Percentiles rank a stretch among this genome's conserved stretches.
These are phyloP conservation scores for Cutaneotrichosporon dermatis DNA, from an alignment of 1,284 basidiomycete species.

Conservation along the genomic window DNA sequence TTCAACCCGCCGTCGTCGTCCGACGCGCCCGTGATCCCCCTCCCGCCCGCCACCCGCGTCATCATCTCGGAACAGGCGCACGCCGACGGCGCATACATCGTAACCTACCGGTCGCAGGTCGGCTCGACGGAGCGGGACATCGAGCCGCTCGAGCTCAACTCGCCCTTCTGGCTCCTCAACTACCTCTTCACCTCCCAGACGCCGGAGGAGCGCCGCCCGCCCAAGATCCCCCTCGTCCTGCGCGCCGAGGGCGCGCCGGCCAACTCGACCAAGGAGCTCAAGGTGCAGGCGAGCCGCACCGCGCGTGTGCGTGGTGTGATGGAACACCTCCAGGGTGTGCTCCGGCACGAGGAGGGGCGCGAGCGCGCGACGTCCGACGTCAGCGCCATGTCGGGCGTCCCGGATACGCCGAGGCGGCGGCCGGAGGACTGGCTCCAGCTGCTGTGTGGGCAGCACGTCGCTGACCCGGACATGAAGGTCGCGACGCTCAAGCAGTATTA, in stretches of 20 bases:
- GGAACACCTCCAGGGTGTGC: slow-evolving; percentile 13
- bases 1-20: slow-evolving; percentile 64
- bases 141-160: slow-evolving; percentile 64
- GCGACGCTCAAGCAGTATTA: slow-evolving; percentile 80
- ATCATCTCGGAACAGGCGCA: slow-evolving; percentile 78
- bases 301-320: slow-evolving; percentile 20
- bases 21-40: slow-evolving; percentile 66
- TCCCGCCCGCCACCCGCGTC: slow-evolving; percentile 64
- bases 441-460: slow-evolving; percentile 71
- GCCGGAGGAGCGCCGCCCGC: slow-evolving; percentile 56
- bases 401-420: slow-evolving; percentile 1
- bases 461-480: slow-evolving; percentile 81
- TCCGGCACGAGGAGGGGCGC: slow-evolving; percentile 6
- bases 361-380: slow-evolving; percentile 13
- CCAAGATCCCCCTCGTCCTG: slow-evolving; percentile 83
- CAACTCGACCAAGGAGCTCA: slow-evolving; percentile 5
- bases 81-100: slow-evolving; percentile 66
- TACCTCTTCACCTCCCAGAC: slow-evolving; percentile 60
- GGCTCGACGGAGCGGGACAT: slow-evolving; percentile 63
- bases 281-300: slow-evolving; percentile 22
- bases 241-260: slow-evolving; percentile 57
- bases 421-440: slow-evolving; percentile 82
- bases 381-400: slow-evolving; percentile 12
- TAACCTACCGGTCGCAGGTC: slow-evolving; percentile 70
- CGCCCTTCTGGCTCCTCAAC: slow-evolving; percentile 86